Conservation (phyloP, 2,329 filamentous ascomycete genomes). For the Blumeria hordei region DNA sequence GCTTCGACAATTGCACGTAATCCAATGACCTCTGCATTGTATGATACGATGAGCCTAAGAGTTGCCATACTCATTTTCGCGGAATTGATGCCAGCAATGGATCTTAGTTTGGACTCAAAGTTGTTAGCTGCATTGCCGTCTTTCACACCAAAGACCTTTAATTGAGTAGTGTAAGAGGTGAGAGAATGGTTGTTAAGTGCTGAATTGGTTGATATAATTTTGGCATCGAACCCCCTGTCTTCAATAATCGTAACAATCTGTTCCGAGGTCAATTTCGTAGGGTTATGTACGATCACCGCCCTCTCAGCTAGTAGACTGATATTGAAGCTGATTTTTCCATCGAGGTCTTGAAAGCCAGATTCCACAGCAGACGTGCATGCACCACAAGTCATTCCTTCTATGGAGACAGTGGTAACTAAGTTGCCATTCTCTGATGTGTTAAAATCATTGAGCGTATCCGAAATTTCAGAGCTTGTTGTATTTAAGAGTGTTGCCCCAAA, state of each 20-base stretch:
- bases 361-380: constrained; percentile 88
- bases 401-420: constrained; percentile 52
- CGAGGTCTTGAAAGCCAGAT: constrained; percentile 49
- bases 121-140: constrained; percentile 47
- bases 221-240: constrained; percentile 70
- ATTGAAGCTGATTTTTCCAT: constrained; percentile 71
- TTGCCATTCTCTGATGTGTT: constrained; percentile 10
- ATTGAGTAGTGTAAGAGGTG: constrained; percentile 38
- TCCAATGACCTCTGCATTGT: constrained; percentile 48
- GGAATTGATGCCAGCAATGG: constrained; percentile 47
- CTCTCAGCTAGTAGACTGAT: constrained; percentile 85
- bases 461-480: constrained; percentile 26
- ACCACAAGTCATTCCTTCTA: constrained; percentile 95
- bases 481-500: constrained; percentile 64
- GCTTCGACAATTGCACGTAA: constrained; percentile 61
- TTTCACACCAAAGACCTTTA: constrained; percentile 63
- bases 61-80: constrained; percentile 50
- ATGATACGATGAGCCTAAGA: constrained; percentile 47
- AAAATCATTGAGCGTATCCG: constrained; percentile 11
- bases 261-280: constrained; percentile 41
- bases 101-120: constrained; percentile 42
- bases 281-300: constrained; percentile 68
- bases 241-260: constrained; percentile 68
- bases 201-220: constrained; percentile 50
- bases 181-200: constrained; percentile 29